phyloP scores from a whole-genome alignment of 2,329 filamentous ascomycete genomes.

The Fonsecaea multimorphosa region DNA sequence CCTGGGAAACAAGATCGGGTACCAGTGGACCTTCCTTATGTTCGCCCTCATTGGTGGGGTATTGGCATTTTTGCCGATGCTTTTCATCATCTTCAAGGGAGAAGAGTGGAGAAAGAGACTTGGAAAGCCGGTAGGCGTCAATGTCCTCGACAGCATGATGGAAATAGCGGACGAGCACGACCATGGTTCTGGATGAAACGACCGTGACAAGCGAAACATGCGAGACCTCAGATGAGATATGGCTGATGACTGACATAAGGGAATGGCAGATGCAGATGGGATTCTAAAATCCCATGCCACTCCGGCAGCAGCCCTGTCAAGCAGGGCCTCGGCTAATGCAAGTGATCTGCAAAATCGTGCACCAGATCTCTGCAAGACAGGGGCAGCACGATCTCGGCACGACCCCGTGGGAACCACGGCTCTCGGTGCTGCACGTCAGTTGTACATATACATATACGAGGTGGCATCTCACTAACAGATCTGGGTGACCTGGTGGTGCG shows the following conservation, averaged over 20 bases:
- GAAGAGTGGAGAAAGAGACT: conserved; percentile 28
- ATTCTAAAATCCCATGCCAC: conserved; percentile 5
- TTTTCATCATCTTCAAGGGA: conserved; percentile 33
- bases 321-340: conserved; percentile 12
- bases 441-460: conserved; percentile 13
- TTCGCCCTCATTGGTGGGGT: conserved; percentile 33
- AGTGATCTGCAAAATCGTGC: conserved; percentile 5
- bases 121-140: conserved; percentile 25
- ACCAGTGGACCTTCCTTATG: conserved; percentile 36
- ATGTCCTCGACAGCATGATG: conserved; percentile 23
- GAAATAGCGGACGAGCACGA: neutral
- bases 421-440: conserved; percentile 17
- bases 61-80: conserved; percentile 35
- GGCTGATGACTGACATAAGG: neutral
- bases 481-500: neutral
- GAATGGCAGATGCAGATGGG: neutral
- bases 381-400: conserved; percentile 3
- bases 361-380: conserved; percentile 14
- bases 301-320: conserved; percentile 1
- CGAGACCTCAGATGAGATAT: neutral
- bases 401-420: neutral
- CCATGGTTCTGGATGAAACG: neutral
- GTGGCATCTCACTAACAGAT: conserved; percentile 3
- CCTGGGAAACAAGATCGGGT: conserved; percentile 33
- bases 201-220: neutral